These are phyloP conservation scores for Podospora conica DNA, from an alignment of 495 filamentous ascomycete species.

Conservation along the genomic window DNA sequence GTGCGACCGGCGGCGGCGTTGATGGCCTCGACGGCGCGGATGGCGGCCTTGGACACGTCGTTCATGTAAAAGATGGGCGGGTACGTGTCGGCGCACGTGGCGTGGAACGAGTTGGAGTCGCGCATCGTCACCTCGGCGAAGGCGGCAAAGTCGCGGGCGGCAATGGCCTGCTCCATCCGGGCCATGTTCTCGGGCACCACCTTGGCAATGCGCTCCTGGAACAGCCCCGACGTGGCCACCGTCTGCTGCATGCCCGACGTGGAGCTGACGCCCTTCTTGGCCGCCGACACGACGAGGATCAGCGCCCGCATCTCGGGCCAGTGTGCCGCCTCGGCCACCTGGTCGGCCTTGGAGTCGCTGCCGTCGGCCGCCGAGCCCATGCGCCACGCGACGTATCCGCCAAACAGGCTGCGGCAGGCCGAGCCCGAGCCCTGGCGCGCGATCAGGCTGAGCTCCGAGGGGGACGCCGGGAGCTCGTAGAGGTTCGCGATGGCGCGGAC, in stretches of 20 bases:
- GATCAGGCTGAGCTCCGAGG: conserved; percentile 75
- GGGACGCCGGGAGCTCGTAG: conserved; percentile 72
- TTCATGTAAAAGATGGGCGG: conserved; percentile 99
- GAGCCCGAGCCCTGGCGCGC: conserved; percentile 94
- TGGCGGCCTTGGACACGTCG: conserved; percentile 77
- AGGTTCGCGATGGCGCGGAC: conserved; percentile 89
- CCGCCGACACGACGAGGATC: conserved; percentile 81
- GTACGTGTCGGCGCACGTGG: conserved; percentile 86
- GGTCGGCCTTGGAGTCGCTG: conserved; percentile 72
- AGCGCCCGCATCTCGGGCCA: conserved; percentile 94
- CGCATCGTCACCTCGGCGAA: conserved; percentile 91
- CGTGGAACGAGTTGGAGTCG: conserved; percentile 95
- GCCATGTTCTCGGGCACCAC: conserved; percentile 81
- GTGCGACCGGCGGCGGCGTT: conserved; percentile 66
- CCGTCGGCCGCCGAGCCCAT: conserved; percentile 67
- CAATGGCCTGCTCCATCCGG: conserved; percentile 79
- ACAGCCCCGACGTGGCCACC: conserved; percentile 77
- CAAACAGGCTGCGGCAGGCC: conserved; percentile 85
- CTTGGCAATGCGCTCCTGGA: conserved; percentile 59
- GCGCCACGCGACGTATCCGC: conserved; percentile 93
- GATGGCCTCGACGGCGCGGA: conserved; percentile 80
- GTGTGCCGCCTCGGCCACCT: conserved; percentile 78
- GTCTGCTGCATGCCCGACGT: conserved; percentile 97
- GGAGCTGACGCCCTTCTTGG: conserved; percentile 89
- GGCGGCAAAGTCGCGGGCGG: conserved; percentile 67